Evolutionary conservation across 169 alveolate genomes (phyloP), one percentile per base, ranked within the genome.

Genomic region (Plasmodium sp.): DNA sequence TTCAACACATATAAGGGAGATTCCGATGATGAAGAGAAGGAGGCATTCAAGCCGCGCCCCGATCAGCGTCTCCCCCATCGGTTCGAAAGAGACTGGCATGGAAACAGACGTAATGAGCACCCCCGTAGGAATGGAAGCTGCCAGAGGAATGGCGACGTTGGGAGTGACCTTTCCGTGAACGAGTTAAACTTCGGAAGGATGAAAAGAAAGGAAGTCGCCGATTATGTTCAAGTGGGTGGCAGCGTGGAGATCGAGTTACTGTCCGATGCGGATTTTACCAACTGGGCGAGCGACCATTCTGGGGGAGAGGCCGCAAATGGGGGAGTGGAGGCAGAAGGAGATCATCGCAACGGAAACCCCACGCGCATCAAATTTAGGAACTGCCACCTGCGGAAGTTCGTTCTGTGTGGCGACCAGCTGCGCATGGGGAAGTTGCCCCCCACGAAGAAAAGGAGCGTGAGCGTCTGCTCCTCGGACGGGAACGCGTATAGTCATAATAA

Each of bases 181-280:
- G 85, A 86, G 3, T 54, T 39, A 33, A 34, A n/a, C 16, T 43
- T 36, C n/a, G 48, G n/a, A 54, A 74, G 77, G 18, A 84, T 72
- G 18, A 79, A 45, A 34, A 51, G 48, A 43, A 73, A 84, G 14
- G 73, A 77, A 75, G 56, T 54, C 4, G 6, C 56, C 2, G 77
- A 86, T 45, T 75, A 74, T 86, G 85, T 51, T 18, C 39, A 86
- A 18, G 18, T 86, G 2, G 45, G 77, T 18, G 58, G 39, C 18
- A 43, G 5, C 5, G 72, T 86, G 14, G 71, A 22, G 16, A 86
- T 86, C 6, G 80, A 86, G 27, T 51, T 86, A 45, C 71, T 10
- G 48, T n/a, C n/a, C 5, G 93, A 86, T 75, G 85, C 86, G 7
- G 83, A 86, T 75, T 75, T 71, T 36, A 34, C 83, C 12, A 75